Conservation (phyloP, 2,329 filamentous ascomycete species). For the Scedosporium dehoogii region DNA sequence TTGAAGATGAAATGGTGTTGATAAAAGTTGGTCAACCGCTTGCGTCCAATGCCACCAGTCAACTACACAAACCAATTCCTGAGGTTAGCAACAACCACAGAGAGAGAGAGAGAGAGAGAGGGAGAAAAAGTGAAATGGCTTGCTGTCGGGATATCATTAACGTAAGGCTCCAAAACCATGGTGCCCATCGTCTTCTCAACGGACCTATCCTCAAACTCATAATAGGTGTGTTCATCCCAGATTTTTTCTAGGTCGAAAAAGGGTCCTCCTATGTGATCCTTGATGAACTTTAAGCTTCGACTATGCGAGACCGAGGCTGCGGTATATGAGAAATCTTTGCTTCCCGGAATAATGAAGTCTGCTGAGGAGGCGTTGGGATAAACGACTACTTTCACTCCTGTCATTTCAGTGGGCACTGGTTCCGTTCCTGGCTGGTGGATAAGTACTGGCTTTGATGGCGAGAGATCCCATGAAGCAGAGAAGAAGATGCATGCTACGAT, state of each 20-base stretch:
- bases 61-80: constrained; percentile 22
- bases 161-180: constrained; percentile 71
- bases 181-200: constrained; percentile 70
- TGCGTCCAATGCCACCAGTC: constrained; percentile 60
- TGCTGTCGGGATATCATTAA: constrained; percentile 65
- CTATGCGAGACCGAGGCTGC: constrained; percentile 56
- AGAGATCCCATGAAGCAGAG: constrained; percentile 13
- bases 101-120: background rate
- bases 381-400: background rate
- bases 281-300: constrained; percentile 54
- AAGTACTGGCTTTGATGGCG: background rate
- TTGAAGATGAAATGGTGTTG: constrained; percentile 63
- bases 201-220: constrained; percentile 58
- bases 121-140: constrained; percentile 8
- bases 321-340: constrained; percentile 36
- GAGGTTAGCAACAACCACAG: background rate
- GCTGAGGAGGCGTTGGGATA: background rate
- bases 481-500: constrained; percentile 18
- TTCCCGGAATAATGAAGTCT: constrained; percentile 2
- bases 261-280: constrained; percentile 51
- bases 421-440: background rate
- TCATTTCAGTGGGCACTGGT: background rate
- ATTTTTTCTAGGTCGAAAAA: constrained; percentile 66
- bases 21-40: constrained; percentile 57
- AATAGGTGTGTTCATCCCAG: constrained; percentile 69